Evolutionary conservation across 495 filamentous ascomycete genomes (phyloP), one percentile per base, ranked within the genome.

Genomic region (Lentithecium fluviatile): DNA sequence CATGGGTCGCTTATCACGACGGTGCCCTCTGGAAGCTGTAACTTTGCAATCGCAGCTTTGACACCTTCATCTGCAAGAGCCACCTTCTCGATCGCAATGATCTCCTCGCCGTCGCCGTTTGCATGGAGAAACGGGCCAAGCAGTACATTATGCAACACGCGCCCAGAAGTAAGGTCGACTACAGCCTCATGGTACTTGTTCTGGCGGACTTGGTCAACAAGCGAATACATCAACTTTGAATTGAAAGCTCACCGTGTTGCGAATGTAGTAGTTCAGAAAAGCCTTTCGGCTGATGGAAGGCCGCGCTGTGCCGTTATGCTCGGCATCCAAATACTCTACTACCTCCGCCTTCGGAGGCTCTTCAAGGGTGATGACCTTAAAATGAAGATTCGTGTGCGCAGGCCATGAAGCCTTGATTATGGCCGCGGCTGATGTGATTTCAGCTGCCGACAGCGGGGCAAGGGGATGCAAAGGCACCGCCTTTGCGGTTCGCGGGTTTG

Each of bases 101-200:
- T 80, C 70, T 88, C 86, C 7, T 81, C 78, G 0, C 73, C 79
- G 64, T 88, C 85, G 3, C 75, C 78, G 52, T 78, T 77, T 24
- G 79, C 77, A 62, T 88, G 86, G 13, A 77, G 55, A 42, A 83
- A 80, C 0, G 77, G 74, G 0, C 81, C 84, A 0, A 88, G 71
- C 15, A 80, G 78, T 11, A 80, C 75, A 66, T 88, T 86, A 62
- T 75, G 74, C 59, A 86, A 80, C n/a, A 88, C 77, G 29, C 68
- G 75, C 17, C 71, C 71, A 19, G 68, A 64, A 2, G 77, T 77
- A 7, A 88, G 72, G 61, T 83, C 82, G 25, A 88, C 78, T 54
- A 85, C 68, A 13, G 85, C 83, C 71, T 88, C 86, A 59, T 88
- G 86, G 42, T 88, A 74, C 71, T 85, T 85, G 68, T 84, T 79